Evolutionary conservation across 306 rosid genomes (phyloP).

Genomic region (Dryas octopetala): DNA sequence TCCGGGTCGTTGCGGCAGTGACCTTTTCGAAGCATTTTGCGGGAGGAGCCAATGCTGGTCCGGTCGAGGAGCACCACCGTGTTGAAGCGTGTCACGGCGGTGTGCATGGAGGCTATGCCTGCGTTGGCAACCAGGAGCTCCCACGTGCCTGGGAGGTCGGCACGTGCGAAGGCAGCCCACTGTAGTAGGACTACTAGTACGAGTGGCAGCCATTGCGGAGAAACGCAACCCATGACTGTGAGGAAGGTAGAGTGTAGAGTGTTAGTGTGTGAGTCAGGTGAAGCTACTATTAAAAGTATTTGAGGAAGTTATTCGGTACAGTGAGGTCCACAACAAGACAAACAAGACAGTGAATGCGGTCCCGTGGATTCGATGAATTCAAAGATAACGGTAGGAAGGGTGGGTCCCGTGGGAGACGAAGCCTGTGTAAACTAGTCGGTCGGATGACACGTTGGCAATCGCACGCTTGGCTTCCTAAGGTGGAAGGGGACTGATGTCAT

Average conservation of each 20-base stretch:
- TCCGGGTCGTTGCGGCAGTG: slow-evolving; percentile 55
- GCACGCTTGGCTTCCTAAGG: not conserved
- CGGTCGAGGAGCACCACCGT: slow-evolving; percentile 85
- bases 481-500: not conserved
- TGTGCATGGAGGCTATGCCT: slow-evolving; percentile 92
- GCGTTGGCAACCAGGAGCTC: slow-evolving; percentile 62
- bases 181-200: not conserved
- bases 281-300: slow-evolving; percentile 23
- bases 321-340: not conserved
- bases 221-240: not conserved
- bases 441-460: not conserved
- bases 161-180: slow-evolving; percentile 22
- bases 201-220: slow-evolving; percentile 11
- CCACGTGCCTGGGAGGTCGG: slow-evolving; percentile 90
- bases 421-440: not conserved
- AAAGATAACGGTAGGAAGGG: not conserved
- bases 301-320: not conserved
- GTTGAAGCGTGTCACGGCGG: slow-evolving; percentile 85
- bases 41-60: slow-evolving; percentile 72
- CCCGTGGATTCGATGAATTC: not conserved
- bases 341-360: not conserved
- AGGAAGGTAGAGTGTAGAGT: not conserved
- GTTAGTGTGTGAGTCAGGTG: slow-evolving; percentile 15
- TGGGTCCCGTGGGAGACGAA: not conserved
- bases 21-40: slow-evolving; percentile 50